Base-by-base conservation (phyloP, 345 rosid species). In the Stellera chamaejasme region DNA sequence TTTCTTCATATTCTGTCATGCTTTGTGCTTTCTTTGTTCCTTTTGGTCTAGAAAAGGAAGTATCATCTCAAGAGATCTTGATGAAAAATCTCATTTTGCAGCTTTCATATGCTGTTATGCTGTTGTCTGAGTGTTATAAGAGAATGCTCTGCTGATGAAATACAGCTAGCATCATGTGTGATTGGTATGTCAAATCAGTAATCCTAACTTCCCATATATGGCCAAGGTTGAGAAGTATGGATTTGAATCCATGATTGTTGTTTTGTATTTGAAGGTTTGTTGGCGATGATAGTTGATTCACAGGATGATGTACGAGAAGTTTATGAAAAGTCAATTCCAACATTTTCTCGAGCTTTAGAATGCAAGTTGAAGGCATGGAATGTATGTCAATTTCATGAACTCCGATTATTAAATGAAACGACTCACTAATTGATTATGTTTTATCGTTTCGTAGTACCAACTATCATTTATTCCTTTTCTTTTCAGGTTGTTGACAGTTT, bases 71-170 rank as follows among this genome's bases (percentile, higher is more conserved):
- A 32, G 39, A 32, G 9, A 32, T 32, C 5, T 32, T 32, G 2
- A 32, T 3, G 3, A 3, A 32, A 32, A 8, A 5, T 19, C 23
- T 19, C 23, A 2, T 5, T 32, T 56, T 62, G 51, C 51, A 56
- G 60, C 43, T 56, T 44, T 45, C 50, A 44, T 13, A 45, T 50
- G 5, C 15, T 56, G n/a, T 19, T 56, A 12, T 56, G 45, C 14
- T 25, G 23, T 6, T 56, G 50, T 41, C 7, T 45, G 60, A 36
- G 27, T 45, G 27, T 13, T 50, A n/a, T 45, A n/a, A 43, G 45
- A 56, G 45, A 56, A 50, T 50, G 60, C 28, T 45, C 60, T 5
- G 13, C 43, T n/a, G 45, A 27, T 36, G 60, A 45, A 41, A 26
- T 23, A 16, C 15, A 45, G 19, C 51, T 43, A 56, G 60, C 60